These are phyloP conservation scores for Phialemoniopsis sp. DNA, from an alignment of 2,329 filamentous ascomycete genomes.

Conservation along the genomic window DNA sequence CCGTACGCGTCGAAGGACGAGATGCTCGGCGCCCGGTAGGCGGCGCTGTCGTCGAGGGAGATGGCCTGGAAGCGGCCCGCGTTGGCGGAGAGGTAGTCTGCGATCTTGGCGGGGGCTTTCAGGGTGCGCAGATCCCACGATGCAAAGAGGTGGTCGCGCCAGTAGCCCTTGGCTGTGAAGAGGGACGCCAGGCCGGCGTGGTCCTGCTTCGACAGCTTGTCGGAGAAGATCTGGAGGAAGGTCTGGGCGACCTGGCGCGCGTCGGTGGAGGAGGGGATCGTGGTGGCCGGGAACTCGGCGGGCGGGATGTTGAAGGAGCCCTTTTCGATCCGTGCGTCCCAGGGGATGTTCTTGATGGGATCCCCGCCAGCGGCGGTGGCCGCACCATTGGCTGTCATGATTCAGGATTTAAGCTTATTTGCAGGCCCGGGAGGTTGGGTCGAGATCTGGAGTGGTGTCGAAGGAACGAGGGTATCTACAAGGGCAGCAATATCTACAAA, in stretches of 20 bases:
- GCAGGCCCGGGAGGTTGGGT: too few species aligned
- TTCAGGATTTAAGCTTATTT: too few species aligned
- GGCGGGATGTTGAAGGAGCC: constrained; percentile 52
- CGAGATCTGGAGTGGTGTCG: too few species aligned
- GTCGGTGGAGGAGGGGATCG: constrained; percentile 22
- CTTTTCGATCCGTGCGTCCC: constrained; percentile 19
- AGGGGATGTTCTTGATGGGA: constrained; percentile 1
- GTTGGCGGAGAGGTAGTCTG: constrained; percentile 29
- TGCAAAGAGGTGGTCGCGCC: constrained; percentile 54
- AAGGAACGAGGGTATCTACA: too few species aligned
- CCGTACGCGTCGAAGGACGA: constrained; percentile 43
- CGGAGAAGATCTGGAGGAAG: constrained; percentile 35
- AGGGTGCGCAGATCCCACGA: constrained; percentile 53
- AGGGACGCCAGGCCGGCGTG: constrained; percentile 25
- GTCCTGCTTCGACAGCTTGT: constrained; percentile 28
- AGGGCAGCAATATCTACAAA: too few species aligned
- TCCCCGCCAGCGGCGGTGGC: too few species aligned
- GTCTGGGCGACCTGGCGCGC: constrained; percentile 29
- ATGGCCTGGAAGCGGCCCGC: constrained; percentile 32
- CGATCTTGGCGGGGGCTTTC: constrained; percentile 34
- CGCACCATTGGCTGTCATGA: background rate
- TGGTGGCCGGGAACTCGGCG: constrained; percentile 33
- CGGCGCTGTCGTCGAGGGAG: constrained; percentile 37
- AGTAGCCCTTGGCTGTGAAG: constrained; percentile 44
- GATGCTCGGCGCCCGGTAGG: constrained; percentile 36